Base-by-base conservation (phyloP, 495 filamentous ascomycete species). In the Podospora sp. region DNA sequence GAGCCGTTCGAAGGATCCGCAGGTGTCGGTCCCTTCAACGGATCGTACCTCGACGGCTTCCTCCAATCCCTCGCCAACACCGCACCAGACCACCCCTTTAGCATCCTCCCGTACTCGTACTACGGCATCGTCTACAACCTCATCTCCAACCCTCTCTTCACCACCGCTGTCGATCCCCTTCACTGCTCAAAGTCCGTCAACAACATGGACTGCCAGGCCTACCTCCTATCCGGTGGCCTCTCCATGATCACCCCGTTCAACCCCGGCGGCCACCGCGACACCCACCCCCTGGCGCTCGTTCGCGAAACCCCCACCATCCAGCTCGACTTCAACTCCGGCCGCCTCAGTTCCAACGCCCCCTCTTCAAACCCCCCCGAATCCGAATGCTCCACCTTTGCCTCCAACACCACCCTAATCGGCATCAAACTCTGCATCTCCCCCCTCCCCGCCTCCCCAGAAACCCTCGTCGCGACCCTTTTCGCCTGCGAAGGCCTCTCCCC, bases 251-350 rank as follows among this genome's bases (percentile, higher is more conserved):
- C 22, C 20, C 55, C 55, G 14, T 58, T 18, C 16, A 26, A 18
- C 55, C 55, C 55, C 25, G 6, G 16, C 11, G 12, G 14, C 24
- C 22, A 27, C 26, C 2, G 16, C 11, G 9, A 46, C 26, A 0
- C 6, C 9, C 53, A 57, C 25, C 22, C 53, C 2, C 21, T 57
- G 24, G 53, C 26, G 6, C 20, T 8, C 6, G 11, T 57, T 22
- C 21, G 18, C 12, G 11, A 2, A 5, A 22, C 26, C 22, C 53
- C 53, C 53, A 2, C 25, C 21, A 26, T 57, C 22, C 53, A 57
- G 16, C 21, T 57, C 53, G 53, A 57, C 53, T 57, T 57, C 53
- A 25, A 57, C 53, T 22, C 53, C 53, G 1, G 1, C 18, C 53
- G 24, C 3, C 20, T n/a, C n/a, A n/a, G n/a, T n/a, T n/a, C n/a